These are phyloP conservation scores for Lactarius hatsudake DNA, from an alignment of 768 basidiomycete species.

Conservation along the genomic window DNA sequence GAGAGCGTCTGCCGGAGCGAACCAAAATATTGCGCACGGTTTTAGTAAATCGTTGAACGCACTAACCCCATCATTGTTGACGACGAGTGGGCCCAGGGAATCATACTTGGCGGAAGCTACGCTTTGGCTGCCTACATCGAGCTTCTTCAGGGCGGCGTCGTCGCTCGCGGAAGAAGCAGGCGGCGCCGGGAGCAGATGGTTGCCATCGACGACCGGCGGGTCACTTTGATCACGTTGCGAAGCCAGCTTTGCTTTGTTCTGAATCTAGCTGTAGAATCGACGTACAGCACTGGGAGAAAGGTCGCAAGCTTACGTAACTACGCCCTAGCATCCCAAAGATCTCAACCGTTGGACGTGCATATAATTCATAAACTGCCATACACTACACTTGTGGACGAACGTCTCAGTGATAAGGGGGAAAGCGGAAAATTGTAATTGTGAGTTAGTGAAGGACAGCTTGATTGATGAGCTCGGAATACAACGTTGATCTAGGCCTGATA, in stretches of 20 bases:
- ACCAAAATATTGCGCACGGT: neutral
- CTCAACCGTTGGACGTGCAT: neutral
- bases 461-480: slow-evolving; percentile 12
- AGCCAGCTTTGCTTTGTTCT: neutral
- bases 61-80: slow-evolving; percentile 24
- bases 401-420: neutral
- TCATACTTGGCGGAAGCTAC: slow-evolving; percentile 21
- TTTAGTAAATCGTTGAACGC: neutral
- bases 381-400: neutral
- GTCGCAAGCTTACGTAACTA: slow-evolving; percentile 18
- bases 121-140: slow-evolving; percentile 12
- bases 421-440: neutral
- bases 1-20: slow-evolving; percentile 16
- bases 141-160: neutral
- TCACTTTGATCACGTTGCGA: slow-evolving; percentile 1
- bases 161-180: neutral
- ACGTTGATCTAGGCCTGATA: slow-evolving; percentile 28
- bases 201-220: neutral
- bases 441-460: slow-evolving; percentile 8
- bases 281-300: neutral
- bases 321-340: neutral
- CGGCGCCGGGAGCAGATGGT: slow-evolving; percentile 11
- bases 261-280: neutral
- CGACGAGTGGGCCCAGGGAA: slow-evolving; percentile 15
- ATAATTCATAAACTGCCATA: slow-evolving; percentile 2